Conservation (phyloP, 305 asterid species). For the Solanum hybrid region DNA sequence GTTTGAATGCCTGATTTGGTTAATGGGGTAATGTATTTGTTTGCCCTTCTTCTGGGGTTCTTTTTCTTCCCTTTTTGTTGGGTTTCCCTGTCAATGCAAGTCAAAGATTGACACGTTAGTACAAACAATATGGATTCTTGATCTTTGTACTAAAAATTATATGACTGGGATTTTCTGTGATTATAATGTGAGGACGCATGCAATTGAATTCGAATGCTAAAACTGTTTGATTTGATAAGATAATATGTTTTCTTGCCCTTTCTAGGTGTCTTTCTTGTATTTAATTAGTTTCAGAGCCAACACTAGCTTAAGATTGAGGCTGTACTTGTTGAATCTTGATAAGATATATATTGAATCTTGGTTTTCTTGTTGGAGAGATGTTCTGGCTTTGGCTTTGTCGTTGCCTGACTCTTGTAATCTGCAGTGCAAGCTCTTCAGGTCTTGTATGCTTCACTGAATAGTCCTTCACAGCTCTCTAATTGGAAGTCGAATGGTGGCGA, state of each 20-base stretch:
- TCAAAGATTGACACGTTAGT: not conserved
- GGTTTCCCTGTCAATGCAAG: not conserved
- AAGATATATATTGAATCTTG: conserved; percentile 1
- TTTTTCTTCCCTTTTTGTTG: not conserved
- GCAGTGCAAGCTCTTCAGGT: conserved; percentile 86
- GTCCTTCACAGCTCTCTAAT: conserved; percentile 63
- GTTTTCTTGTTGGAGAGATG: not conserved
- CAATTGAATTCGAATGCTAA: not conserved
- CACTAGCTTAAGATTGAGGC: conserved; percentile 13
- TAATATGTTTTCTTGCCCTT: not conserved
- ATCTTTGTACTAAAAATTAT: not conserved
- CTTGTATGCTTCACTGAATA: conserved; percentile 64
- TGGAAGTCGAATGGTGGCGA: conserved; percentile 89
- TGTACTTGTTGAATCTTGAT: not conserved
- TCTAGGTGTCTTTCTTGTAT: not conserved
- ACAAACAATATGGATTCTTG: not conserved
- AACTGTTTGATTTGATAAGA: not conserved
- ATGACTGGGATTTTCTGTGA: not conserved
- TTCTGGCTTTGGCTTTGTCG: not conserved
- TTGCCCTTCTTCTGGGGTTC: not conserved
- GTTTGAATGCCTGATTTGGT: not conserved
- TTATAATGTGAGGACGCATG: not conserved
- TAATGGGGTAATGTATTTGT: not conserved
- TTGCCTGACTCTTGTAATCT: conserved; percentile 2
- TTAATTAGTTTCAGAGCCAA: conserved; percentile 1